Base-by-base conservation (phyloP, 1,284 basidiomycete species). In the Lentinus polychrous region DNA sequence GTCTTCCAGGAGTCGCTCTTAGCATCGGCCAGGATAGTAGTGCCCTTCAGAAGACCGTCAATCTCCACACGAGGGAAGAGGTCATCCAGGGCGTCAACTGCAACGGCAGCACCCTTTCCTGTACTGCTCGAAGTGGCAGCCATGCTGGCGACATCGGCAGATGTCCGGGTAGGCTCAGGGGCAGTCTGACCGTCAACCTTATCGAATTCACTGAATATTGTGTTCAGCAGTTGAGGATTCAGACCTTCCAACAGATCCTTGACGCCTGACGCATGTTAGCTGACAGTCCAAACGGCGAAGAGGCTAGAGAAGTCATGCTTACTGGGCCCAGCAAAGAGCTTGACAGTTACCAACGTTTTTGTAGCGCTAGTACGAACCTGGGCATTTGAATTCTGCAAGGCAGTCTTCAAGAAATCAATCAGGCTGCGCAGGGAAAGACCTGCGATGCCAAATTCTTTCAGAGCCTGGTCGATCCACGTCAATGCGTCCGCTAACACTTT, bases 1-100 rank as follows among this genome's bases (percentile, higher is more conserved):
- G 82, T 84, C 70, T 99, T 99, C 96, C 96, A 99, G 0, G 91
- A 85, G 57, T 98, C 96, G 56, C 83, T 92, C 68, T 91, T 91
- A 8, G 84, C 77, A 59, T 93, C 91, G 1, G 81, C 73, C 23
- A 94, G 68, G 42, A 98, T 86, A 1, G 82, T 81, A 0, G 91
- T 91, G n/a, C 86, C 83, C 52, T 88, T 86, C 34, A 99, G 72
- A 20, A 99, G 68, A 49, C 81, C 77, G 58, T 99, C 95, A 42
- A 99, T 73, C 58, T 99, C 95, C 24, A 97, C 90, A 23, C 96
- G 83, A 15, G 96, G 96, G 61, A 97, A 94, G 20, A 99, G 75
- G 49, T 97, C 93, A 60, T 98, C 96, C 55, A 96, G 62, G 7
- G 93, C 81, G 66, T 95, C 91, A 3, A 42, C 56, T 17, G 50